Evolutionary conservation across 2,329 filamentous ascomycete species (phyloP).

Genomic region (Ceratocystis diversiconidia): DNA sequence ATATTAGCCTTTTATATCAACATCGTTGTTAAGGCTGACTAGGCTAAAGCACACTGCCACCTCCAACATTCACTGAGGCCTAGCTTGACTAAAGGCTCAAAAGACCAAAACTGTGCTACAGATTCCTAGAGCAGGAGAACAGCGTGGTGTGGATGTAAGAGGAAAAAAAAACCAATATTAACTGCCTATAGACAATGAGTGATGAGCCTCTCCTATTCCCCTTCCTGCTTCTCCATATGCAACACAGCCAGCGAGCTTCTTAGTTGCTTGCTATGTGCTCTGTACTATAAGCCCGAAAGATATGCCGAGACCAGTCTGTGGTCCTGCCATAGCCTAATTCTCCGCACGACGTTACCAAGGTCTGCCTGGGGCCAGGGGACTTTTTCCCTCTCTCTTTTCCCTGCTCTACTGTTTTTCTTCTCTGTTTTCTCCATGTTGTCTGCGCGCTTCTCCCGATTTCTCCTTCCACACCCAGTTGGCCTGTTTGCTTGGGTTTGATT

Average conservation of each 20-base stretch:
- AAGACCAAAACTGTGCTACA: not conserved
- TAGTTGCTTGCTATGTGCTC: not conserved
- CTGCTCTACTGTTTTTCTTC: not conserved
- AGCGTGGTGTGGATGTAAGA: not conserved
- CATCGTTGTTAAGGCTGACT: not conserved
- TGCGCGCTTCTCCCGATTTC: not conserved
- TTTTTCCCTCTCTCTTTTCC: not conserved
- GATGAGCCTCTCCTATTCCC: not conserved
- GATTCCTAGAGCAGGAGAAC: not conserved
- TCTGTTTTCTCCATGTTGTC: not conserved
- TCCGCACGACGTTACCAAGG: not conserved
- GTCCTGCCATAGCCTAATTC: constrained; percentile 2
- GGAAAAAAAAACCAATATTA: not conserved
- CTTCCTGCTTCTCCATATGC: not conserved
- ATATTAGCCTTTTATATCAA: too few relatives aligned
- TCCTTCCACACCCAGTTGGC: not conserved
- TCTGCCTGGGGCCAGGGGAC: not conserved
- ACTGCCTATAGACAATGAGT: not conserved
- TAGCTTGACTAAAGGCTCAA: not conserved
- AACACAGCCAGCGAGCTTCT: not conserved
- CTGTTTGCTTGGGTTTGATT: not conserved
- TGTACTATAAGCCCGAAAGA: constrained; percentile 5
- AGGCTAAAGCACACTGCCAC: not conserved
- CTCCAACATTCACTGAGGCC: not conserved
- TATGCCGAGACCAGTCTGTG: constrained; percentile 1